A percentile compares a stretch with the other conserved stretches of the same genome.
Evolutionary conservation across 2,329 filamentous ascomycete genomes (phyloP).

Genomic region (Blastomyces parvus): DNA sequence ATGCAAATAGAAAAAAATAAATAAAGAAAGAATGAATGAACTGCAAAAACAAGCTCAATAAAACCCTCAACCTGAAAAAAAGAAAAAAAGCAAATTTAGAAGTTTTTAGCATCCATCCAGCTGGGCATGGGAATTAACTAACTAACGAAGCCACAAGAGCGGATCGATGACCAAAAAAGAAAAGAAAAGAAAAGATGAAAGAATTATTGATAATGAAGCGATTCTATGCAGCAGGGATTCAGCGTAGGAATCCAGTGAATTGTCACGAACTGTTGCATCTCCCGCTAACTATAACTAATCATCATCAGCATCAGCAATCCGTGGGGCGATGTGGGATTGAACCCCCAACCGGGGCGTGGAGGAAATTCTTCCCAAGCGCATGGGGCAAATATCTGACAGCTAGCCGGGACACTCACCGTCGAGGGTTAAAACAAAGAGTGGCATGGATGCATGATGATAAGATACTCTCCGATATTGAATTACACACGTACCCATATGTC

Average conservation of each 20-base stretch:
- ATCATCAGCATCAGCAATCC: background rate
- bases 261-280: background rate
- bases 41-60: background rate
- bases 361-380: background rate
- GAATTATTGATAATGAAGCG: background rate
- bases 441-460: background rate
- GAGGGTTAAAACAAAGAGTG: background rate
- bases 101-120: background rate
- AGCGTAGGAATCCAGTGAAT: background rate
- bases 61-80: too few relatives aligned
- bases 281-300: background rate
- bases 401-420: background rate
- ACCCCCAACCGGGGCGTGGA: background rate
- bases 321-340: slow-evolving; percentile 2
- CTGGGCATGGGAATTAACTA: background rate
- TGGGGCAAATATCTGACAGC: background rate
- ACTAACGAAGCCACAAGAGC: background rate
- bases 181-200: background rate
- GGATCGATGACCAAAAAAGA: background rate
- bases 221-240: slow-evolving; percentile 4
- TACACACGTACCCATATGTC: too few relatives aligned
- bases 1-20: background rate
- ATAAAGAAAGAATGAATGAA: background rate
- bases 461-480: background rate
- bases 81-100: too few relatives aligned